phyloP scores from a whole-genome alignment of 345 rosid genomes.

The Camelina laxa region DNA sequence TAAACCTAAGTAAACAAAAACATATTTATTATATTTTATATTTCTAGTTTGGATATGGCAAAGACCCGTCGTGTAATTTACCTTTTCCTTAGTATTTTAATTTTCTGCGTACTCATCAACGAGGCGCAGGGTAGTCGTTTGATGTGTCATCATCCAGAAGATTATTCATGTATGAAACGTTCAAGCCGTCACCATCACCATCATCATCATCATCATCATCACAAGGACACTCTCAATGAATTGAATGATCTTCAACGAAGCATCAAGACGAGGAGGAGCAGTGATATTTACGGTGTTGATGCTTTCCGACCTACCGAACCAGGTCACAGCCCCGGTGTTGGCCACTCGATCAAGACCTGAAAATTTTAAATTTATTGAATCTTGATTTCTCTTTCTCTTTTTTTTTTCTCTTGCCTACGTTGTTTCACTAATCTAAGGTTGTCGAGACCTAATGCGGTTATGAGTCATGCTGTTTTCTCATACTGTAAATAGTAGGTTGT shows the following conservation, averaged over 20 bases:
- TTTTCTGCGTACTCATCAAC: constrained; percentile 32
- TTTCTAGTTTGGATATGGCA: constrained; percentile 28
- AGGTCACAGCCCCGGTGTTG: constrained; percentile 62
- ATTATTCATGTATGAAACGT: constrained; percentile 31
- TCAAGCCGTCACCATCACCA: constrained; percentile 24
- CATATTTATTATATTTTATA: neutral
- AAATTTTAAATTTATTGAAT: neutral
- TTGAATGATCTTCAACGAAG: neutral
- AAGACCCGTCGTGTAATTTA: constrained; percentile 33
- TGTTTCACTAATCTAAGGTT: neutral
- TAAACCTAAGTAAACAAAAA: constrained; percentile 19
- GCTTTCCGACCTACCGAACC: constrained; percentile 50
- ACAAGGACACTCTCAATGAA: constrained; percentile 9
- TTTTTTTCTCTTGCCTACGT: neutral
- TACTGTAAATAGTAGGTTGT: constrained; percentile 23
- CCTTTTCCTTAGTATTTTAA: constrained; percentile 27
- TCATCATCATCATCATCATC: constrained; percentile 21
- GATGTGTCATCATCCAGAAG: constrained; percentile 28
- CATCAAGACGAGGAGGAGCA: constrained; percentile 24
- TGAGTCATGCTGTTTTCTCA: neutral
- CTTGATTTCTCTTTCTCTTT: neutral
- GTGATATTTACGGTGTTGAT: constrained; percentile 22
- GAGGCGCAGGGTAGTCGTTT: constrained; percentile 40
- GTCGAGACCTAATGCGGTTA: neutral
- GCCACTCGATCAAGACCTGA: constrained; percentile 46